Evolutionary conservation across 2,329 filamentous ascomycete species (phyloP), one percentile per base, ranked within the genome.

Genomic region (Colletotrichum lini): DNA sequence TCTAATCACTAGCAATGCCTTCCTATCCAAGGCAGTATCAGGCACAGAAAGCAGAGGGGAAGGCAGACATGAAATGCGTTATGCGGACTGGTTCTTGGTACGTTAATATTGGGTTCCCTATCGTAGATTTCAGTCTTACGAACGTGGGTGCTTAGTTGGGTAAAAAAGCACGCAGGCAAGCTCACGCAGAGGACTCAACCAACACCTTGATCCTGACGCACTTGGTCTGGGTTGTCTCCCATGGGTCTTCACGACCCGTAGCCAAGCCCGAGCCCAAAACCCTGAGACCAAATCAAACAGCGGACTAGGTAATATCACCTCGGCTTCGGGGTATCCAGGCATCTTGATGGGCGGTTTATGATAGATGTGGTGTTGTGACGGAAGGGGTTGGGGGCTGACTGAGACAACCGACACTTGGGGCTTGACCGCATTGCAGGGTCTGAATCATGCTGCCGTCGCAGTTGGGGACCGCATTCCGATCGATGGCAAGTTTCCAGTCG

Each of bases 371-470:
- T 58, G 59, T 53, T 53, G 58, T 64, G 53, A 49, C n/a, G 42
- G 65, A 69, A 68, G 58, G 58, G 65, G 49, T 54, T 67, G 52
- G 65, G 13, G 59, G 65, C 44, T 54, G 59, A 59, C 58, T 64
- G n/a, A 72, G 69, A 72, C 59, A 54, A 30, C 52, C 18, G 58
- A 68, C 54, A 52, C 58, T 64, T 68, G 30, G 35, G n/a, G 47
- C 47, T 38, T 26, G 54, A 57, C n/a, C 42, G 26, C 58, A 56
- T 62, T 59, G 47, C 58, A 72, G 65, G 69, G 69, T 72, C 69
- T 60, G 53, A 60, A 44, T 52, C 69, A 52, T 42, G 45, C 45
- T 54, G 44, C 44, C 58, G 45, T 57, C 5, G 45, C 45, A 50
- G 59, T 35, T 13, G 30, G 50, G 23, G 52, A 23, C 64, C 26